phyloP scores from a whole-genome alignment of 2,329 filamentous ascomycete genomes.

The Neopestalotiopsis sp. region DNA sequence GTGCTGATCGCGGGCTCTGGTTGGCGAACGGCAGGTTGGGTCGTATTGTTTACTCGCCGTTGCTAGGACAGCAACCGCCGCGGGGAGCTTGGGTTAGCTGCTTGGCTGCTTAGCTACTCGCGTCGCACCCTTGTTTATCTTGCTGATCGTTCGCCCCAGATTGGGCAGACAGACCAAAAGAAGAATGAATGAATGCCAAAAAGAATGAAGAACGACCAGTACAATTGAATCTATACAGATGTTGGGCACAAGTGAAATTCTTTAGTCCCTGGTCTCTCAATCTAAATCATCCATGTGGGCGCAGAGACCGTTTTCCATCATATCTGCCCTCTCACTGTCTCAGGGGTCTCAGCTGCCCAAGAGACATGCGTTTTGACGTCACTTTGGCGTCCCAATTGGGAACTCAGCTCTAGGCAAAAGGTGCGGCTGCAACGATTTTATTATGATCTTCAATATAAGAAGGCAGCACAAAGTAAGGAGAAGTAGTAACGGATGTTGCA shows the following conservation, averaged over 20 bases:
- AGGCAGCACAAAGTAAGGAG: background rate
- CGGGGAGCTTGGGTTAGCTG: background rate
- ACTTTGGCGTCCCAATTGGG: background rate
- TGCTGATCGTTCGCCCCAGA: background rate
- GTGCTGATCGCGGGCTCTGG: slow-evolving; percentile 2
- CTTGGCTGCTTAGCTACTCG: slow-evolving; percentile 4
- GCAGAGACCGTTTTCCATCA: slow-evolving; percentile 11
- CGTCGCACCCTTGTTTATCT: background rate
- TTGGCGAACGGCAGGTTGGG: slow-evolving; percentile 11
- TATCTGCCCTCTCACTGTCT: background rate
- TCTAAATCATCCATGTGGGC: background rate
- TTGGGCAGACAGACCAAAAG: background rate
- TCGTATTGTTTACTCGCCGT: slow-evolving; percentile 19
- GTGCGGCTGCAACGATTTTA: background rate
- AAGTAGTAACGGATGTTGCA: background rate
- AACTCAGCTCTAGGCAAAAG: background rate
- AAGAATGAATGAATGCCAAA: background rate
- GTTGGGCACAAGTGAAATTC: background rate
- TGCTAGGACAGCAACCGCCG: slow-evolving; percentile 15
- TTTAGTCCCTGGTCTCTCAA: background rate
- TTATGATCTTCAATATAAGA: background rate
- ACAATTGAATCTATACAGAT: background rate
- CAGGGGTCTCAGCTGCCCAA: slow-evolving; percentile 7
- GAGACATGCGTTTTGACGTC: slow-evolving; percentile 10
- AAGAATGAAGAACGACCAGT: background rate